Evolutionary conservation across 2,329 filamentous ascomycete genomes (phyloP), one percentile per base, ranked within the genome.

Genomic region (Colletotrichum liriopes): DNA sequence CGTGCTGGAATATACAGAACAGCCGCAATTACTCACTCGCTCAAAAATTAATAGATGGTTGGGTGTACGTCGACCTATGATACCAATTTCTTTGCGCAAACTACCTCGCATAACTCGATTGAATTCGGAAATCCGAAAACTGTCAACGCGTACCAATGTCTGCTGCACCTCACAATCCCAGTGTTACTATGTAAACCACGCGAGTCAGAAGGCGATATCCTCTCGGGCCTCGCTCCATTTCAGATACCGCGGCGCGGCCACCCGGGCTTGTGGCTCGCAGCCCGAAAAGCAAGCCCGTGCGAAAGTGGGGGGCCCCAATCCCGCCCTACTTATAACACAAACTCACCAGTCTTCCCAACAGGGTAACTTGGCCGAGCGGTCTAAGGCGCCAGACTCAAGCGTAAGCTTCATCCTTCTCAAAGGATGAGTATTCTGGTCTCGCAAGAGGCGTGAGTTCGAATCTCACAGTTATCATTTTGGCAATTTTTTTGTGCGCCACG

Each of bases 361-460:
- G 39, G 60, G 60, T 62, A 62, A 62, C 60, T 62, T 62, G 60
- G 60, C 60, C 60, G 60, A 62, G 60, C 60, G 60, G 60, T 62
- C 60, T 62, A 62, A 62, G 60, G 60, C 60, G 60, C 60, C 60
- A 62, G 60, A 62, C 60, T 62, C 60, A 62, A 62, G 60, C 60
- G 45, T 6, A 62, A 62, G 60, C 60, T 62, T 62, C 60, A 29
- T 52, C 45, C 43, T 49, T 35, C 9, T 1, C 8, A 62, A 29
- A 37, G 60, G 45, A 51, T 26, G 60, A 29, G 60, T 52, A 62
- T 62, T 62, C 60, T 62, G 60, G 60, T 62, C 60, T 62, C 60
- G 60, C 60, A 62, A 62, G 60, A 62, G 60, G 60, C 60, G 60
- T 62, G 60, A 62, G 60, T 62, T 62, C 60, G 60, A 62, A 62